These are phyloP conservation scores for Prinsepia uniflora DNA, from an alignment of 306 rosid genomes.

Conservation along the genomic window DNA sequence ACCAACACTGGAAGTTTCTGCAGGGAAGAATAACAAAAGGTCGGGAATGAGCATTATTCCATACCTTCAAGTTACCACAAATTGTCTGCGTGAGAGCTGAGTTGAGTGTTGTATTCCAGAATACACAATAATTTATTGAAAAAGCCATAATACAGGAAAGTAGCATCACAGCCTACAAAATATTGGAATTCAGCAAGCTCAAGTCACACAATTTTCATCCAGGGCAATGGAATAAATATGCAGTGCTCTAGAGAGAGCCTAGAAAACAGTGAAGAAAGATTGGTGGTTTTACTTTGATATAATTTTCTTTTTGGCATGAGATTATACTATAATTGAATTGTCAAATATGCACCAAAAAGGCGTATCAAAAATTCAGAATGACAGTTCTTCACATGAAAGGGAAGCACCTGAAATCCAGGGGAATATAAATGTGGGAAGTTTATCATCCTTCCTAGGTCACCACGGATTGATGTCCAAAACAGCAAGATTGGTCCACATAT, in stretches of 20 bases:
- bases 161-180: slow-evolving; percentile 64
- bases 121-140: slow-evolving; percentile 64
- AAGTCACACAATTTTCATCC: not conserved
- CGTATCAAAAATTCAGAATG: not conserved
- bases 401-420: slow-evolving; percentile 71
- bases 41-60: not conserved
- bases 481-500: slow-evolving; percentile 67
- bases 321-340: not conserved
- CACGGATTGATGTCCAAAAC: slow-evolving; percentile 52
- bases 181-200: slow-evolving; percentile 24
- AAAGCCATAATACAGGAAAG: slow-evolving; percentile 74
- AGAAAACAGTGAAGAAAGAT: not conserved
- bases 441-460: slow-evolving; percentile 47
- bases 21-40: not conserved
- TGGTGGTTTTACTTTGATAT: not conserved
- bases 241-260: not conserved
- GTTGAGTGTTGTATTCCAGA: slow-evolving; percentile 71
- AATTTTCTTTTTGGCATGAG: no score
- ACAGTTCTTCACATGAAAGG: slow-evolving; percentile 7
- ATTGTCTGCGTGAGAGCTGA: slow-evolving; percentile 84
- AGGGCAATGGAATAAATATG: not conserved
- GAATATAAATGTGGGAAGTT: slow-evolving; percentile 48
- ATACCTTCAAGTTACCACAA: slow-evolving; percentile 67
- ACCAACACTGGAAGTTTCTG: not conserved
- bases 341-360: slow-evolving; percentile 2